Conservation (phyloP, 768 basidiomycete species). For the Cubamyces lactineus region DNA sequence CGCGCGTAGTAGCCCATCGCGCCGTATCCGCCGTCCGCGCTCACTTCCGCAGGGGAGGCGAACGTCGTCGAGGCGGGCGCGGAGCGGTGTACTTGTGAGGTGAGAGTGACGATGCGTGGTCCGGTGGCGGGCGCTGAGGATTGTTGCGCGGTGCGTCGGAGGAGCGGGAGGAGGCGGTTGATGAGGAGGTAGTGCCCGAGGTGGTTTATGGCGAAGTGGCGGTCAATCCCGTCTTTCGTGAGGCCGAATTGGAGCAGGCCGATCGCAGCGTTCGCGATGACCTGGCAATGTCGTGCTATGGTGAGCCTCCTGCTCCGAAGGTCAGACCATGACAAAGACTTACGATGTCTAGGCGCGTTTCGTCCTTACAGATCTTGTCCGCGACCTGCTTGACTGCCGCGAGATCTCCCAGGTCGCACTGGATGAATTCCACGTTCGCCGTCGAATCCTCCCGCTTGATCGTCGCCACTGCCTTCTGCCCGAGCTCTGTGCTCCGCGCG, state of each 20-base stretch:
- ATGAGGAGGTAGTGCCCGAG: conserved; percentile 45
- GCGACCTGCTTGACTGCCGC: conserved; percentile 30
- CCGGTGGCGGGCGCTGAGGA: conserved; percentile 31
- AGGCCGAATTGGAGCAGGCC: conserved; percentile 32
- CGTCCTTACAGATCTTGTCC: conserved; percentile 28
- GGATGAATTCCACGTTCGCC: conserved; percentile 30
- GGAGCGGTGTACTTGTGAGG: conserved; percentile 42
- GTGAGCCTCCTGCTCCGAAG: too few species aligned
- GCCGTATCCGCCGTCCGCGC: conserved; percentile 29
- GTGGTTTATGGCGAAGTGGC: conserved; percentile 39
- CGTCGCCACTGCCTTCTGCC: conserved; percentile 29
- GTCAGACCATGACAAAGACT: neutral
- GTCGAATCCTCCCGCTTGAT: conserved; percentile 24
- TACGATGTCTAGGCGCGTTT: conserved; percentile 29
- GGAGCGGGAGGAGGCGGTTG: conserved; percentile 45
- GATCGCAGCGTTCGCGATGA: conserved; percentile 34
- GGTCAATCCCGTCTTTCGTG: conserved; percentile 30
- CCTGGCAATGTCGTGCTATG: conserved; percentile 11
- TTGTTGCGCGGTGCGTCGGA: conserved; percentile 37
- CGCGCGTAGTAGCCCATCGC: conserved; percentile 40
- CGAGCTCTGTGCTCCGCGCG: conserved; percentile 32
- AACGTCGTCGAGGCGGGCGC: conserved; percentile 39
- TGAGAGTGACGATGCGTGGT: conserved; percentile 43
- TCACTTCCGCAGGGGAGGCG: conserved; percentile 41
- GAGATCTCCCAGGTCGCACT: conserved; percentile 36